A percentile compares a stretch with the other conserved stretches of the same genome.
Evolutionary conservation across 2,329 filamentous ascomycete species (phyloP).

Genomic region (Magnaporthales sp.): DNA sequence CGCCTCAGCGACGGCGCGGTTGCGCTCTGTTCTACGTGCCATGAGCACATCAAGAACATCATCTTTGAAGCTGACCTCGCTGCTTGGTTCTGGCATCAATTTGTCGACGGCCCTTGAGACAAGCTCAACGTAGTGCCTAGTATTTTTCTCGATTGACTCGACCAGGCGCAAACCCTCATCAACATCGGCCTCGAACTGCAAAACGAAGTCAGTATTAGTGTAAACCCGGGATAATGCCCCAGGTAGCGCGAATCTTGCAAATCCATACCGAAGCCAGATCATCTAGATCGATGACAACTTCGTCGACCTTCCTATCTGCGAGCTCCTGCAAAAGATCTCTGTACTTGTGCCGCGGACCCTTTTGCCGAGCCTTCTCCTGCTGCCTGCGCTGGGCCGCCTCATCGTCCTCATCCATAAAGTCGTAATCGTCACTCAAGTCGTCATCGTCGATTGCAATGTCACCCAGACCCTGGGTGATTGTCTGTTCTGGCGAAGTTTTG

Average conservation of each 20-base stretch:
- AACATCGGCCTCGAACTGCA: slow-evolving; percentile 65
- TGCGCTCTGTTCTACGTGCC: slow-evolving; percentile 80
- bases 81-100: slow-evolving; percentile 69
- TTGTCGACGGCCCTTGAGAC: slow-evolving; percentile 82
- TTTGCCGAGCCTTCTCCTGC: slow-evolving; percentile 38
- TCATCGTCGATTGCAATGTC: slow-evolving; percentile 82
- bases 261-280: slow-evolving; percentile 63
- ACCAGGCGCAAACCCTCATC: slow-evolving; percentile 66
- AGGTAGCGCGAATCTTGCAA: not conserved
- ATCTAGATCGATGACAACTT: slow-evolving; percentile 82
- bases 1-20: slow-evolving; percentile 64
- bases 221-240: not conserved
- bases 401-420: slow-evolving; percentile 78
- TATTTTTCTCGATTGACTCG: slow-evolving; percentile 79
- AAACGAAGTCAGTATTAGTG: not conserved
- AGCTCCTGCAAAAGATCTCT: slow-evolving; percentile 79
- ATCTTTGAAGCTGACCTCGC: slow-evolving; percentile 87
- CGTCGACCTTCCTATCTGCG: slow-evolving; percentile 67
- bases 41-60: slow-evolving; percentile 96
- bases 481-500: slow-evolving; percentile 66
- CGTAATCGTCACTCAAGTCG: slow-evolving; percentile 80
- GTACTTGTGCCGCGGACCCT: slow-evolving; percentile 72
- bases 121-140: slow-evolving; percentile 91
- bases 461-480: slow-evolving; percentile 73
- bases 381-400: slow-evolving; percentile 43